phyloP scores from a whole-genome alignment of 2,329 filamentous ascomycete genomes.

The Ophiostoma sp. region DNA sequence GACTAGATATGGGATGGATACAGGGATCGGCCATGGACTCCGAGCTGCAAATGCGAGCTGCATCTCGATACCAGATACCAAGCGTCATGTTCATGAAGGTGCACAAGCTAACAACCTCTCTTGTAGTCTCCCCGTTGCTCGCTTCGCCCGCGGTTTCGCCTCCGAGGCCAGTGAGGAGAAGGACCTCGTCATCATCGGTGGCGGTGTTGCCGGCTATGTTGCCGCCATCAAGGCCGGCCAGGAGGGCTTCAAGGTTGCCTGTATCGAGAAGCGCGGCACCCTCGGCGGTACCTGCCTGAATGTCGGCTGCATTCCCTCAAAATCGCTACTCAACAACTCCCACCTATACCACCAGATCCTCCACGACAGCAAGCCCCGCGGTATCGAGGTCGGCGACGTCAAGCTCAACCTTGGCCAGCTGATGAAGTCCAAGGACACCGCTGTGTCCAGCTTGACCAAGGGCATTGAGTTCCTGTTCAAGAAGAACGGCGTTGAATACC shows the following conservation, averaged over 20 bases:
- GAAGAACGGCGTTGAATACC: constrained; percentile 98
- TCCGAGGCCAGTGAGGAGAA: constrained; percentile 70
- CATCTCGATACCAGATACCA: not conserved
- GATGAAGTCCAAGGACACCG: constrained; percentile 98
- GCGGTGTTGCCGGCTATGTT: constrained; percentile 96
- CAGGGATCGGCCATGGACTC: constrained; percentile 1
- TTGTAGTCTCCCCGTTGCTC: constrained; percentile 30
- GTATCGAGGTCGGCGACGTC: constrained; percentile 95
- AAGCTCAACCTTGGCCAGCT: constrained; percentile 91
- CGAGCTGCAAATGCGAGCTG: not conserved
- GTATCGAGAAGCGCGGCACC: constrained; percentile 95
- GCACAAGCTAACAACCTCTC: not conserved
- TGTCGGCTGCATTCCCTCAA: constrained; percentile 98
- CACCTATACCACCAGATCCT: constrained; percentile 96
- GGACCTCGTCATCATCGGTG: constrained; percentile 95
- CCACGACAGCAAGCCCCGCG: constrained; percentile 94
- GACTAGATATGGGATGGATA: not conserved
- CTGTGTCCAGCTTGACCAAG: constrained; percentile 84
- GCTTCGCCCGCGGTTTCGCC: constrained; percentile 51
- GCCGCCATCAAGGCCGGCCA: constrained; percentile 98
- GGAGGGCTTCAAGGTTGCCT: constrained; percentile 92
- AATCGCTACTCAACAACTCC: constrained; percentile 99
- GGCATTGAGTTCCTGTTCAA: constrained; percentile 97
- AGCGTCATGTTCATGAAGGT: not conserved
- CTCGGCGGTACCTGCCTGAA: constrained; percentile 97